Evolutionary conservation across 257 asterid species (phyloP).

Genomic region (Ophiorrhiza pumila): DNA sequence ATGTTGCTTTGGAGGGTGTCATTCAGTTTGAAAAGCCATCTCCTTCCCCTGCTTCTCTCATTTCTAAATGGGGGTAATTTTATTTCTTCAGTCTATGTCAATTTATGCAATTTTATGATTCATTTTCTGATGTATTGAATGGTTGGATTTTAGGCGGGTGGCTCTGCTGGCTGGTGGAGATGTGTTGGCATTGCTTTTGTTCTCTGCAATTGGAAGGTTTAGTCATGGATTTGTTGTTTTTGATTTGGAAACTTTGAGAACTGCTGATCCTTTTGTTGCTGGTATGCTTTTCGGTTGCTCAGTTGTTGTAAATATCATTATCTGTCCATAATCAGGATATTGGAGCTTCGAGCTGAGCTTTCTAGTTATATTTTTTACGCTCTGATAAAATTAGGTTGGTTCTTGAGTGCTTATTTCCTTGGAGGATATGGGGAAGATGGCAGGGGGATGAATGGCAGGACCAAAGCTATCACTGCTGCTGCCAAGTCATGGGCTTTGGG

Average conservation of each 20-base stretch:
- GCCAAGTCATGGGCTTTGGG: conserved; percentile 86
- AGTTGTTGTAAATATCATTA: neutral
- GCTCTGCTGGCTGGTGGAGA: conserved; percentile 84
- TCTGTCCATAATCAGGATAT: neutral
- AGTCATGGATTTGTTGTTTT: conserved; percentile 77
- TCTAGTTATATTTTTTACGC: conserved; percentile 1
- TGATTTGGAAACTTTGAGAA: conserved; percentile 64
- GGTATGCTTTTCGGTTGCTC: conserved; percentile 35
- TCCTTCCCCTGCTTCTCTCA: conserved; percentile 21
- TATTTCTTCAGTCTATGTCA: neutral
- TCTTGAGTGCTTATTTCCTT: conserved; percentile 87
- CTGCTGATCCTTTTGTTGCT: conserved; percentile 88
- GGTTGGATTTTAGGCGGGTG: conserved; percentile 50
- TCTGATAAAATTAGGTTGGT: conserved; percentile 62
- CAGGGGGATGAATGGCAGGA: conserved; percentile 66
- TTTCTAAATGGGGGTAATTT: conserved; percentile 71
- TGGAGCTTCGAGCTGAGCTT: neutral
- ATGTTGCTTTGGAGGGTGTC: conserved; percentile 74
- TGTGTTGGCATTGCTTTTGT: conserved; percentile 66
- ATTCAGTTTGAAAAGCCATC: conserved; percentile 78
- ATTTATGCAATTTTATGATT: neutral
- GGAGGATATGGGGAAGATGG: conserved; percentile 93
- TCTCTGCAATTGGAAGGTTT: conserved; percentile 85
- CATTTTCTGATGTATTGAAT: neutral
- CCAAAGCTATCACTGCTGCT: conserved; percentile 63